Percentiles rank a stretch among this genome's conserved stretches.
These are phyloP conservation scores for Ogataea salicorniae DNA, from an alignment of 805 yeast species.

Conservation along the genomic window DNA sequence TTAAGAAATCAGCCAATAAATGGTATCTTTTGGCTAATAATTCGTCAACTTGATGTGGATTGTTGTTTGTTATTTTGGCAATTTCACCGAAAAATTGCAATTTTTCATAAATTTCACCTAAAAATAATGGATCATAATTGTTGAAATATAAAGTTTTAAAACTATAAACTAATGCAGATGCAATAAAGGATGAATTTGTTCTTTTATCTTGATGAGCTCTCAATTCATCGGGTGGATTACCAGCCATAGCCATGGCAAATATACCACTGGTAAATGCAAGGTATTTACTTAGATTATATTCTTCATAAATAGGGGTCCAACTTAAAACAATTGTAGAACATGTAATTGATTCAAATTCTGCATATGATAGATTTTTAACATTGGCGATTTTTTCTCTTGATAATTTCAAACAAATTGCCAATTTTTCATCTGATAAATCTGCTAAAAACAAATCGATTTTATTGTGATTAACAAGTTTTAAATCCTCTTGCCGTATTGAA, in stretches of 20 bases:
- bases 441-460: conserved; percentile 1
- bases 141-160: conserved; percentile 15
- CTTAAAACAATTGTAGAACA: conserved; percentile 9
- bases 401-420: conserved; percentile 4
- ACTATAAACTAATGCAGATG: conserved; percentile 12
- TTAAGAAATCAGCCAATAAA: conserved; percentile 2
- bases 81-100: conserved; percentile 3
- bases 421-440: conserved; percentile 1
- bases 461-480: not conserved
- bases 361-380: conserved; percentile 5
- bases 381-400: conserved; percentile 6
- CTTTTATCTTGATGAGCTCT: conserved; percentile 1
- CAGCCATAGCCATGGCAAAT: conserved; percentile 16
- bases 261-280: conserved; percentile 14
- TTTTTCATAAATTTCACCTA: conserved; percentile 11
- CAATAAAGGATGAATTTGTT: conserved; percentile 4
- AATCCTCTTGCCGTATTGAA: conserved; percentile 1
- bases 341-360: conserved; percentile 12
- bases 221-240: conserved; percentile 3
- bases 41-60: not conserved
- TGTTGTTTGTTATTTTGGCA: not conserved
- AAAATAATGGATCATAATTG: conserved; percentile 10
- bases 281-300: conserved; percentile 4
- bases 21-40: not conserved
- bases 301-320: conserved; percentile 10